Base-by-base conservation (phyloP, 257 asterid genomes). In the Jaltomata sinuosa region DNA sequence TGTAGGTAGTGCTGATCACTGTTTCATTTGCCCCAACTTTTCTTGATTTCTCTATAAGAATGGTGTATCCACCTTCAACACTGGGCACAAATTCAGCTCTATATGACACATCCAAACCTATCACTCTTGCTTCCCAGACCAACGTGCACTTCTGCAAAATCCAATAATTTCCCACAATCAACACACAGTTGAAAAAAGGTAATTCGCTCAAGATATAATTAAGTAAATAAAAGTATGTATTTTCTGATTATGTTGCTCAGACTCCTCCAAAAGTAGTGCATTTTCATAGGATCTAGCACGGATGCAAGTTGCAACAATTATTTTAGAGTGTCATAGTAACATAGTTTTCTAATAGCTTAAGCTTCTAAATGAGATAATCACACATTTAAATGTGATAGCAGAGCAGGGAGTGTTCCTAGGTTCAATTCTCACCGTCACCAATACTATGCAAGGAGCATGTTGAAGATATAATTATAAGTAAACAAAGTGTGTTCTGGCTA, bases 41-140 rank as follows among this genome's bases (percentile, higher is more conserved):
- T 87, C 99, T 88, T 0, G 96, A 81, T 90, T 96, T 96, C 50
- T 90, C 93, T 3, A 96, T 90, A 3, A 96, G 92, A 89, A 94
- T 91, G 3, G 98, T 96, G 94, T 96, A 96, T 16, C 94, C 94
- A 8, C 96, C 99, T 83, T 95, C 98, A 0, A 88, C 87, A 21
- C 88, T 85, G 0, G 99, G 99, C 27, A 91, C 97, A 47, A 94
- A 96, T 86, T 96, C 99, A 16, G 98, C 99, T 47, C 97, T 97
- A 29, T 96, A 93, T 11, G 92, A 86, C 0, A 92, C 90, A 6
- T 96, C 99, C 97, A 97, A 94, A 0, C 99, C 99, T 2, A 91
- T 84, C 21, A 96, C 98, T 85, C 99, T 91, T 29, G 88, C 96
- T 89, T 96, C 98, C 99, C 99, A 96, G 11, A 86, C 91, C 85